Base-by-base conservation (phyloP, 805 yeast genomes). In the Cyberlindnera japonica region DNA sequence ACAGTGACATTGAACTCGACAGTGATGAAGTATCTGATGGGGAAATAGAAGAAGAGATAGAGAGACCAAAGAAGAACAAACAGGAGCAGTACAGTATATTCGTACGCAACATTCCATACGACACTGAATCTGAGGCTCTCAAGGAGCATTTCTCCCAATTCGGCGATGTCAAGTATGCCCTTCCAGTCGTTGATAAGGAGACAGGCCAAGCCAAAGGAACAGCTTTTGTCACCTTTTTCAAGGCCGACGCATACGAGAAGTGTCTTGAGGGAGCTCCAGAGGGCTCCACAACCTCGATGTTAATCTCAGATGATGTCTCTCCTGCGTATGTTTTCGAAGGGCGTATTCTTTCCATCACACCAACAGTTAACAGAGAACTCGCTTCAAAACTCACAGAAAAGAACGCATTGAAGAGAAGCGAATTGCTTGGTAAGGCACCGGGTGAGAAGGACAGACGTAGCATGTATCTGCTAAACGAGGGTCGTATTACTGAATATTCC, bases 31-130 rank as follows among this genome's bases (percentile, higher is more conserved):
- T 58, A 10, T 53, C 25, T 9, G 67, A 61, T n/a, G 68, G 58
- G 14, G 47, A 43, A 16, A 43, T 41, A 35, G 55, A 61, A 19
- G 59, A 55, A 34, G 58, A 55, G 20, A 57, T 52, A 21, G 60
- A 61, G 26, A 64, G 56, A 46, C 64, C 65, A 37, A 68, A 68
- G 42, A 59, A 62, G 31, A 84, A 85, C 61, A 81, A 68, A 59
- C 81, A 77, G 58, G 93, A 84, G 51, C 69, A 74, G 6, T 83
- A 56, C 48, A 81, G 95, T 5, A 63, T 93, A 18, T 93, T 93
- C 58, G 86, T 93, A 10, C 79, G 99, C 58, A 93, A 93, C 57
- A 78, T 93, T 25, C 98, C 99, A 1, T 93, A 91, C 57, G 96
- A 88, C 62, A 95, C 96, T 5, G 88, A 95, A 25, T 75, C 74